A percentile compares a stretch with the other conserved stretches of the same genome.
Evolutionary conservation across 2,329 filamentous ascomycete genomes (phyloP).

Genomic region (Cytospora schulzeri): DNA sequence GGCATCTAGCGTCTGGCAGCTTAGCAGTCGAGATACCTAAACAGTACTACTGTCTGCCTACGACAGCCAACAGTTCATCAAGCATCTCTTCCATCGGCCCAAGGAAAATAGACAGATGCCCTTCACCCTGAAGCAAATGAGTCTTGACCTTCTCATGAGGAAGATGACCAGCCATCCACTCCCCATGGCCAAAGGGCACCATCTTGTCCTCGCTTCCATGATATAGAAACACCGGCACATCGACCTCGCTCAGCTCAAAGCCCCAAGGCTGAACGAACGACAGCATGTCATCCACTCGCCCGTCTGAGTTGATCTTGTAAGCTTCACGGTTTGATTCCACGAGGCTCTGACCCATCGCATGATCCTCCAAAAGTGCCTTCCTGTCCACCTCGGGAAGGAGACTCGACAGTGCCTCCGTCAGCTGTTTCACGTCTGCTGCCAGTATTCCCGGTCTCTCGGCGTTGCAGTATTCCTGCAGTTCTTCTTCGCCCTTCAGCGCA

Average conservation of each 20-base stretch:
- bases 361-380: slow-evolving; percentile 15
- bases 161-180: slow-evolving; percentile 32
- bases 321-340: slow-evolving; percentile 22
- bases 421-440: neutral
- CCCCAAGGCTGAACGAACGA: slow-evolving; percentile 32
- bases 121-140: slow-evolving; percentile 31
- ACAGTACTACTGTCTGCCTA: neutral
- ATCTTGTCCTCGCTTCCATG: slow-evolving; percentile 33
- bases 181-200: slow-evolving; percentile 32
- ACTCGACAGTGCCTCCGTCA: slow-evolving; percentile 16
- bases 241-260: slow-evolving; percentile 32
- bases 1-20: too few species aligned
- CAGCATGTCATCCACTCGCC: slow-evolving; percentile 34
- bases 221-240: slow-evolving; percentile 31
- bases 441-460: slow-evolving; percentile 13
- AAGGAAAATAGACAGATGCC: slow-evolving; percentile 28
- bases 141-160: slow-evolving; percentile 28
- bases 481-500: slow-evolving; percentile 18
- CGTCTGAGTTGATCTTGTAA: slow-evolving; percentile 29
- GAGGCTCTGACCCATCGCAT: slow-evolving; percentile 10
- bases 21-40: too few species aligned
- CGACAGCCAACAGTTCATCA: slow-evolving; percentile 17
- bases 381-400: slow-evolving; percentile 21
- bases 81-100: slow-evolving; percentile 18
- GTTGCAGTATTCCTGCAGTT: slow-evolving; percentile 7